A percentile compares a stretch with the other conserved stretches of the same genome.
phyloP scores from a whole-genome alignment of 2,329 filamentous ascomycete species.

The Fusarium avenaceum region DNA sequence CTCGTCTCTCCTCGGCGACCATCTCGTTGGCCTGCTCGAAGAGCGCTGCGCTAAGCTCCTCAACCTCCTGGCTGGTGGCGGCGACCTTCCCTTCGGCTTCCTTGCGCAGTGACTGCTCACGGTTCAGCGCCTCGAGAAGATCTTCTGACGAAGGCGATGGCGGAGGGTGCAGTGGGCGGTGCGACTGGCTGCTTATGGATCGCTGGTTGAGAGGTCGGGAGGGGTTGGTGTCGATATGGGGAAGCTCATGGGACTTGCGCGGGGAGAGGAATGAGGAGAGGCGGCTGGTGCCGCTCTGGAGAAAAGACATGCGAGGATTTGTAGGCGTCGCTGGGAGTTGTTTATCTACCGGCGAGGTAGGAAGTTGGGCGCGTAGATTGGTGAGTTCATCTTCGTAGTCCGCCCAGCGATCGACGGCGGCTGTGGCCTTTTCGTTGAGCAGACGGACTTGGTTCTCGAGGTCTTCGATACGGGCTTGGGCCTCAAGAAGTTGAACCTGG shows the following conservation, averaged over 20 bases:
- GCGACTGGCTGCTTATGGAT: slow-evolving; percentile 37
- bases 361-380: slow-evolving; percentile 63
- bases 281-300: slow-evolving; percentile 60
- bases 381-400: slow-evolving; percentile 86
- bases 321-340: slow-evolving; percentile 47
- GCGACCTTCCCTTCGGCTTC: slow-evolving; percentile 77
- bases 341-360: slow-evolving; percentile 36
- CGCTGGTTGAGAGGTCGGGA: slow-evolving; percentile 31
- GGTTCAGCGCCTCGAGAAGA: slow-evolving; percentile 73
- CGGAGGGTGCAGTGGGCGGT: slow-evolving; percentile 26
- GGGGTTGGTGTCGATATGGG: slow-evolving; percentile 37
- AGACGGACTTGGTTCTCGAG: slow-evolving; percentile 78
- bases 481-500: slow-evolving; percentile 62
- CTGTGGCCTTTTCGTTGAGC: slow-evolving; percentile 78
- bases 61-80: slow-evolving; percentile 77
- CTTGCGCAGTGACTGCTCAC: slow-evolving; percentile 75
- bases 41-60: slow-evolving; percentile 80
- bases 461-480: slow-evolving; percentile 74
- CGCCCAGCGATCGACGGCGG: slow-evolving; percentile 74
- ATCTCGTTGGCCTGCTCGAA: slow-evolving; percentile 91
- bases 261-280: slow-evolving; percentile 62
- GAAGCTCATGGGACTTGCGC: slow-evolving; percentile 60
- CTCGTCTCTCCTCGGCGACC: slow-evolving; percentile 82
- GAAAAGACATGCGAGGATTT: slow-evolving; percentile 59
- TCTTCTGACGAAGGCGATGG: slow-evolving; percentile 58